These are phyloP conservation scores for Prunus padus DNA, from an alignment of 306 rosid species.

Conservation along the genomic window DNA sequence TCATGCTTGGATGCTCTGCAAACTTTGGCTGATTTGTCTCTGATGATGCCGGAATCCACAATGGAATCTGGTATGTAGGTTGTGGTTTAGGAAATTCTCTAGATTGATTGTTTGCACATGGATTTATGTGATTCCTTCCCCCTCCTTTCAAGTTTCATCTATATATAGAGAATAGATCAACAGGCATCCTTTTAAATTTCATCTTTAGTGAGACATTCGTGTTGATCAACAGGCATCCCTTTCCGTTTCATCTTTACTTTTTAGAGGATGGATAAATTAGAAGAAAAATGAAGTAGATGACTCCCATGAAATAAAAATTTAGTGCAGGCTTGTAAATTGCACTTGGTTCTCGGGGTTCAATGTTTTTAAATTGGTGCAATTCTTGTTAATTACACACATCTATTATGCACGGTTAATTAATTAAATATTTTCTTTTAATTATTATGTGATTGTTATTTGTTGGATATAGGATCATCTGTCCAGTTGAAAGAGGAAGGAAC, in stretches of 20 bases:
- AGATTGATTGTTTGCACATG: not conserved
- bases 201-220: not conserved
- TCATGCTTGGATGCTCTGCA: conserved; percentile 75
- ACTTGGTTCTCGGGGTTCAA: not conserved
- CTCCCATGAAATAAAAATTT: not conserved
- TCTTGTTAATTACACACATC: conserved; percentile 10
- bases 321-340: not conserved
- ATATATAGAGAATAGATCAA: not conserved
- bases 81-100: not conserved
- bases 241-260: not conserved
- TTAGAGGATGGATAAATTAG: not conserved
- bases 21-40: conserved; percentile 79
- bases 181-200: not conserved
- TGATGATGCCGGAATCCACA: conserved; percentile 64
- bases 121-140: not conserved
- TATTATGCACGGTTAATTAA: not conserved
- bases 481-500: conserved; percentile 64
- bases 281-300: conserved; percentile 1
- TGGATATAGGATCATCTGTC: conserved; percentile 57
- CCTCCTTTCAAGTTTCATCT: not conserved
- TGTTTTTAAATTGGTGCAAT: not conserved
- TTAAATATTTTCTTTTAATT: conserved; percentile 13
- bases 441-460: conserved; percentile 5
- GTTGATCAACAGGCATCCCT: not conserved
- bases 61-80: conserved; percentile 64